Evolutionary conservation across 768 basidiomycete species (phyloP).

Genomic region (Suillus tomentosus): DNA sequence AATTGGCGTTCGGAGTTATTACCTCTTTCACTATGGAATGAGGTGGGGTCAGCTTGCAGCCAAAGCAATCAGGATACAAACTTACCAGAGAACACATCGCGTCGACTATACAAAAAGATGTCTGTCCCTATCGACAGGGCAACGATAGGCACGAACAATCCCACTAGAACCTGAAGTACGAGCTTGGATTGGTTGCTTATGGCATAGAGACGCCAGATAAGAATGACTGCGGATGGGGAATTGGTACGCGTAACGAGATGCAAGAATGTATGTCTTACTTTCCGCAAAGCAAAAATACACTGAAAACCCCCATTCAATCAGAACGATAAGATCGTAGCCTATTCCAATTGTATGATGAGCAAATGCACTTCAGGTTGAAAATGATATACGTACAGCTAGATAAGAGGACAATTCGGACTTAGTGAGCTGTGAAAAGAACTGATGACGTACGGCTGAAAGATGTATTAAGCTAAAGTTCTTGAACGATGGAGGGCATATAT

Average conservation of each 20-base stretch:
- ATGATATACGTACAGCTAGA: background rate
- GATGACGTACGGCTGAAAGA: background rate
- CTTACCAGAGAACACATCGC: background rate
- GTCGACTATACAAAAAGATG: slow-evolving; percentile 3
- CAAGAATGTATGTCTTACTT: background rate
- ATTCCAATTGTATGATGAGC: background rate
- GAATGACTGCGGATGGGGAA: background rate
- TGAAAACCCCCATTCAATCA: slow-evolving; percentile 7
- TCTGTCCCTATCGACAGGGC: slow-evolving; percentile 3
- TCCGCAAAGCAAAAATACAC: slow-evolving; percentile 8
- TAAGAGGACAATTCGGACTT: background rate
- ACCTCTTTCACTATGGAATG: background rate
- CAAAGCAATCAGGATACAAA: background rate
- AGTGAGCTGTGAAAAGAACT: background rate
- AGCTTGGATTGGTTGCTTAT: background rate
- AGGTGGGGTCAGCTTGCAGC: background rate
- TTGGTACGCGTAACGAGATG: background rate
- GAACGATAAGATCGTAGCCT: slow-evolving; percentile 4
- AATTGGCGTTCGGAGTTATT: background rate
- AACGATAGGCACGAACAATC: slow-evolving; percentile 3
- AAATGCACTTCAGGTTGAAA: background rate
- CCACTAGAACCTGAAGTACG: background rate
- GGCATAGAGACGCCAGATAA: slow-evolving; percentile 8
- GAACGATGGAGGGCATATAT: too few species aligned
- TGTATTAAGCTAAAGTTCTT: background rate